Percentiles rank a stretch among this genome's conserved stretches.
These are phyloP conservation scores for Leptosphaerulina australis DNA, from an alignment of 2,329 filamentous ascomycete genomes.

Conservation along the genomic window DNA sequence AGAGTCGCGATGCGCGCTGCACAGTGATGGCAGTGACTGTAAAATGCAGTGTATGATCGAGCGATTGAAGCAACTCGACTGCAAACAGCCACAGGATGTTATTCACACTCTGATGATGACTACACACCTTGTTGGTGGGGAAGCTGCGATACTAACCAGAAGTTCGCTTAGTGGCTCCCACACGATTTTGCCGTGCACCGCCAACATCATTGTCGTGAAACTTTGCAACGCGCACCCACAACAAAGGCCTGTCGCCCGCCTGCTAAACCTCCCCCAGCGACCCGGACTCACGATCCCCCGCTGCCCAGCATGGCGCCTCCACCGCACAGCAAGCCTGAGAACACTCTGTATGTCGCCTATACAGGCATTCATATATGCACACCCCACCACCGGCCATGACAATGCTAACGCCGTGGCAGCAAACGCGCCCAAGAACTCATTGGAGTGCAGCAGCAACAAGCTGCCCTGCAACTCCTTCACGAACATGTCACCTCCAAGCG, in stretches of 20 bases:
- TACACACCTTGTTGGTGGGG: slow-evolving; percentile 16
- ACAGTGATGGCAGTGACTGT: slow-evolving; percentile 4
- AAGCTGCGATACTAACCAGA: neutral
- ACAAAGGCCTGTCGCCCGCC: slow-evolving; percentile 13
- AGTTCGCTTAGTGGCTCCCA: slow-evolving; percentile 8
- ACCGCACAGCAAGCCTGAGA: slow-evolving; percentile 97
- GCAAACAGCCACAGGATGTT: too few relatives aligned
- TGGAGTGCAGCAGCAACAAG: slow-evolving; percentile 90
- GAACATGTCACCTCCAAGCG: slow-evolving; percentile 99
- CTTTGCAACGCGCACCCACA: slow-evolving; percentile 24
- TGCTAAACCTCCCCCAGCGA: slow-evolving; percentile 29
- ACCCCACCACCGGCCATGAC: slow-evolving; percentile 6
- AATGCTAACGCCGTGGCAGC: slow-evolving; percentile 33
- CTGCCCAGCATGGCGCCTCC: slow-evolving; percentile 80
- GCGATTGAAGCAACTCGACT: neutral
- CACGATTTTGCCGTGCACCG: slow-evolving; percentile 22
- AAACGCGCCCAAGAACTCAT: slow-evolving; percentile 96
- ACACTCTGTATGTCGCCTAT: slow-evolving; percentile 69
- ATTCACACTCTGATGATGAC: neutral
- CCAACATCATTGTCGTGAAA: slow-evolving; percentile 27
- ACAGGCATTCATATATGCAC: slow-evolving; percentile 5
- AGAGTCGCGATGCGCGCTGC: neutral
- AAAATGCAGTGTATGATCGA: neutral
- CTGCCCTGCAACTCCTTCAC: slow-evolving; percentile 92
- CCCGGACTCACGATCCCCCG: slow-evolving; percentile 31